These are phyloP conservation scores for Sporothrix euskadiensis DNA, from an alignment of 2,329 filamentous ascomycete genomes.

Conservation along the genomic window DNA sequence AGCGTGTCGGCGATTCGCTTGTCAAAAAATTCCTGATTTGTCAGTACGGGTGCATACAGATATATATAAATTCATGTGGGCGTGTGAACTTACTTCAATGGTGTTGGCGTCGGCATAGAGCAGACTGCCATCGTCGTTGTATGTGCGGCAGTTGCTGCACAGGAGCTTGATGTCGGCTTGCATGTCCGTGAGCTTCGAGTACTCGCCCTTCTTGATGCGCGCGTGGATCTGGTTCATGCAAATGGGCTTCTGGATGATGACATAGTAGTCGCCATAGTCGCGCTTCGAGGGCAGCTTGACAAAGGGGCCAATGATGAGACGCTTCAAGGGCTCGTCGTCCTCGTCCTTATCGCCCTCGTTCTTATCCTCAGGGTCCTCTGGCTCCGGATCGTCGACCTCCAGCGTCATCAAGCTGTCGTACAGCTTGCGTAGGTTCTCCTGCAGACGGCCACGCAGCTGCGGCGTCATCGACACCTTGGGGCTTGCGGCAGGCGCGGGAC, in stretches of 20 bases:
- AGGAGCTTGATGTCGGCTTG: constrained; percentile 78
- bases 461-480: constrained; percentile 47
- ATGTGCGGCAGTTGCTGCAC: constrained; percentile 88
- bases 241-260: constrained; percentile 88
- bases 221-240: constrained; percentile 94
- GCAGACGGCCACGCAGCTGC: constrained; percentile 73
- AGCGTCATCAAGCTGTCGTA: constrained; percentile 81
- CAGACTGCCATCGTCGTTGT: constrained; percentile 93
- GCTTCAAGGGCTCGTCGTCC: constrained; percentile 61
- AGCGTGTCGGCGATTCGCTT: constrained; percentile 49
- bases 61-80: not conserved
- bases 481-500: not conserved
- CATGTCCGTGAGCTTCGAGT: constrained; percentile 77
- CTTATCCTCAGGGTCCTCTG: constrained; percentile 53
- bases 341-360: constrained; percentile 50
- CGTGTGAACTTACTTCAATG: constrained; percentile 74
- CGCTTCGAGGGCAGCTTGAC: constrained; percentile 86
- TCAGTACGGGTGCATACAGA: constrained; percentile 7
- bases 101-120: constrained; percentile 89
- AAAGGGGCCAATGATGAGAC: constrained; percentile 90
- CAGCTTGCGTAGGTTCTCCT: constrained; percentile 73
- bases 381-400: constrained; percentile 71
- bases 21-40: constrained; percentile 57
- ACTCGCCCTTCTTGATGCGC: constrained; percentile 95
- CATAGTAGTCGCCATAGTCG: constrained; percentile 92